Evolutionary conservation across 345 rosid species (phyloP), one percentile per base, ranked within the genome.

Genomic region (Brassica rapa): DNA sequence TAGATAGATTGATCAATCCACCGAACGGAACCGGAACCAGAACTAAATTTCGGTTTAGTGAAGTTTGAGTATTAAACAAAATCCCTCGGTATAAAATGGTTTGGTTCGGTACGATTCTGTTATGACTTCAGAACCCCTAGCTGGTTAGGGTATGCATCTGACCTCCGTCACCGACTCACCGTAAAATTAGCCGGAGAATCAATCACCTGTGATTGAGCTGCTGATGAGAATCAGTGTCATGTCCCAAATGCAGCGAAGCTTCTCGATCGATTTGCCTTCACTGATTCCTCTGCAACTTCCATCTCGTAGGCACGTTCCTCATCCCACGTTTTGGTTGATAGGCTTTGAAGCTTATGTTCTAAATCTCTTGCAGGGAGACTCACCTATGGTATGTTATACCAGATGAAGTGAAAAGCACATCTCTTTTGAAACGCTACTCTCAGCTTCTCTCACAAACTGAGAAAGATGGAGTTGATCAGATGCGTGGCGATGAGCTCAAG

Each of bases 321-420:
- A 46, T 12, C 14, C 23, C 59, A 15, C 19, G 23, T 1, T 15
- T 55, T 16, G 11, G 24, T 21, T 59, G n/a, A 8, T 56, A 1
- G 14, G 6, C 1, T 57, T 25, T 5, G 60, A 57, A 21, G 29
- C 62, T 21, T 55, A 16, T 55, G 1, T 46, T 46, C 53, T 46
- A 25, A 49, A 49, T 4, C 59, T 53, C 59, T 16, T 55, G 32
- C 53, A 95, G 99, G 92, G 98, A 91, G 80, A 86, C 96, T 49
- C 98, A 93, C 81, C 65, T 93, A 71, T 93, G 98, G 98, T 93
- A 86, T 85, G 33, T 91, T 9, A 19, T 89, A 25, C 98, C 99
- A 4, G 86, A 87, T 69, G 97, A 95, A 81, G 89, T 95, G 73
- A 88, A 82, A 68, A 83, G 86, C 73, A 73, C 49, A 15, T 80